Evolutionary conservation across 176 grass and related monocot species (phyloP), one percentile per base, ranked within the genome.

Genomic region (Raddia guianensis): DNA sequence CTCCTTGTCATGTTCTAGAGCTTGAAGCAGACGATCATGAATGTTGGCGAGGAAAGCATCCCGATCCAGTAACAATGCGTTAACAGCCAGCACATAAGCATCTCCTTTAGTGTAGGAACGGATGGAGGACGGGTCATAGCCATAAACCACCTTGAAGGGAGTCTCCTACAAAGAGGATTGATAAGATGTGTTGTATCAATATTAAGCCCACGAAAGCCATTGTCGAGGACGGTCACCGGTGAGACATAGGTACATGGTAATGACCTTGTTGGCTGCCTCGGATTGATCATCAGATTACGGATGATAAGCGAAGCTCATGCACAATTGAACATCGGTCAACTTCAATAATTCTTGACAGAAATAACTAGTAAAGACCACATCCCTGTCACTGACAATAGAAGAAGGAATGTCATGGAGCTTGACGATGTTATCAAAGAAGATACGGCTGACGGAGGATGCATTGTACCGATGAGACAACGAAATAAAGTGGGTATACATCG

Each of bases 161-260:
- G 19, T 53, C 2, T 4, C 0, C 1, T 0, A 12, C 0, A 2
- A 7, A 0, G n/a, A 12, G 0, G 56, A 9, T 1, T 76, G 19
- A 0, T 32, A 76, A 0, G 56, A 48, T 0, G 73, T 48, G 6
- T 76, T 76, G n/a, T n/a, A 62, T 1, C 56, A 62, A 0, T 5
- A 76, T 12, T 76, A 55, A 0, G 42, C 42, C 43, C 42, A 76
- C 0, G 73, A 11, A 0, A 76, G 3, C 43, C 54, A 62, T 0
- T 47, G 2, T 1, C 6, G 4, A 0, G 56, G 73, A 0, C 56
- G 2, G 5, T 76, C n/a, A 0, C 73, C 3, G 0, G 55, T 20
- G 0, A 76, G 2, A 2, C 55, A 76, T 0, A 62, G 19, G 2
- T 76, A 76, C 37, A 47, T 59, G 0, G 3, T 27, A 0, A 74